phyloP scores from a whole-genome alignment of 1,284 basidiomycete species.

The Grifola frondosa region DNA sequence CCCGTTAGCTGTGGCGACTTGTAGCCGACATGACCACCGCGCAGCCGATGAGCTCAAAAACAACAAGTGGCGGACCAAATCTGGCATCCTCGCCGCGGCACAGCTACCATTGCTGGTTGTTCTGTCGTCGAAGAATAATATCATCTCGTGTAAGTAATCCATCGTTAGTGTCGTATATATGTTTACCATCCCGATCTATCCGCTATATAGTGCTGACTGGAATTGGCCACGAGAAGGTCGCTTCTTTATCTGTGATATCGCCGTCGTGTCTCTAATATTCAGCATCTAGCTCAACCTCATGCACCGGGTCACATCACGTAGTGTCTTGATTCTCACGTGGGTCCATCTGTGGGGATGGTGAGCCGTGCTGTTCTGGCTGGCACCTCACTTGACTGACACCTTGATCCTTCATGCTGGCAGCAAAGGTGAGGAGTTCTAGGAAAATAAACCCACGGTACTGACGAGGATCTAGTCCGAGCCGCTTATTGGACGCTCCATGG shows the following conservation, averaged over 20 bases:
- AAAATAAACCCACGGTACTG: no score
- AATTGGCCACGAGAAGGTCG: slow-evolving; percentile 39
- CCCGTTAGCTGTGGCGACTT: neutral
- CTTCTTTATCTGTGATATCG: neutral
- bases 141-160: slow-evolving; percentile 34
- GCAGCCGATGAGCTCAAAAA: slow-evolving; percentile 12
- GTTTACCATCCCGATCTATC: no score
- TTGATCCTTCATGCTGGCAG: no score
- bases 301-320: slow-evolving; percentile 28
- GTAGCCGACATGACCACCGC: neutral
- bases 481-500: slow-evolving; percentile 15
- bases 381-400: slow-evolving; percentile 1
- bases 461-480: no score
- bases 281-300: slow-evolving; percentile 23
- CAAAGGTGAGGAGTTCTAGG: no score
- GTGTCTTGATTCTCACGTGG: slow-evolving; percentile 26
- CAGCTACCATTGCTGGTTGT: slow-evolving; percentile 42
- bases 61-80: slow-evolving; percentile 29
- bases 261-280: neutral
- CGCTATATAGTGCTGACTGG: slow-evolving; percentile 36
- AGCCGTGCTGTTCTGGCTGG: slow-evolving; percentile 3
- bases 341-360: slow-evolving; percentile 28
- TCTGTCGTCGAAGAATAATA: slow-evolving; percentile 41
- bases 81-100: slow-evolving; percentile 35
- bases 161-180: neutral